A percentile compares a stretch with the other conserved stretches of the same genome.
phyloP scores from a whole-genome alignment of 768 basidiomycete species.

The Crassisporium funariophilum region DNA sequence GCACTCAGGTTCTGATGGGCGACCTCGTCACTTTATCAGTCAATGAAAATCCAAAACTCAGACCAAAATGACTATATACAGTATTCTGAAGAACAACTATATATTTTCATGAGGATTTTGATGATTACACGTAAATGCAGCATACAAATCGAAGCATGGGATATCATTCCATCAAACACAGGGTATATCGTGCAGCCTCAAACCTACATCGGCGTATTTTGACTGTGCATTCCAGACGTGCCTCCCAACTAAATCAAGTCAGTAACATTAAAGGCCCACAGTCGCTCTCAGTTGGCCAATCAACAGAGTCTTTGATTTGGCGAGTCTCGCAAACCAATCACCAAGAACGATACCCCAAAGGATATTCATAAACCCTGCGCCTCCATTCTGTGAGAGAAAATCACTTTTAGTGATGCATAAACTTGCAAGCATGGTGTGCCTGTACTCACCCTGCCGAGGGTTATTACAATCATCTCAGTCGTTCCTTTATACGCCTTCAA shows the following conservation, averaged over 20 bases:
- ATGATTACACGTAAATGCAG: no score
- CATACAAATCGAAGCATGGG: no score
- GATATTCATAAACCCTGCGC: slow-evolving; percentile 42
- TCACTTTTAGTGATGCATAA: not conserved
- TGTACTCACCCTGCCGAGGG: slow-evolving; percentile 49
- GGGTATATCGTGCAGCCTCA: no score
- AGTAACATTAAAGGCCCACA: slow-evolving; percentile 5
- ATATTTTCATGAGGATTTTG: no score
- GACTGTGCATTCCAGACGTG: no score
- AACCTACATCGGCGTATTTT: no score
- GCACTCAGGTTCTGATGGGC: no score
- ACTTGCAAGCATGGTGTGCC: not conserved
- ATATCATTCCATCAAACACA: no score
- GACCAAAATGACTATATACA: no score
- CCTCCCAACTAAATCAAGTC: not conserved
- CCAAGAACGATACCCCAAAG: slow-evolving; percentile 49
- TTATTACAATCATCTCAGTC: slow-evolving; percentile 55
- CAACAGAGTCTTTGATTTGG: slow-evolving; percentile 25
- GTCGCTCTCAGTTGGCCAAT: slow-evolving; percentile 4
- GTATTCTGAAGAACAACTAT: no score
- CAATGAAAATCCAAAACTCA: no score
- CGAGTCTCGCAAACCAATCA: slow-evolving; percentile 38
- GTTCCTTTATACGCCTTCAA: slow-evolving; percentile 49
- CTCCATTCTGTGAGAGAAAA: slow-evolving; percentile 28
- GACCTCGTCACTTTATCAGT: no score